Evolutionary conservation across 1,284 basidiomycete genomes (phyloP).

Genomic region (Tilletia walkeri): DNA sequence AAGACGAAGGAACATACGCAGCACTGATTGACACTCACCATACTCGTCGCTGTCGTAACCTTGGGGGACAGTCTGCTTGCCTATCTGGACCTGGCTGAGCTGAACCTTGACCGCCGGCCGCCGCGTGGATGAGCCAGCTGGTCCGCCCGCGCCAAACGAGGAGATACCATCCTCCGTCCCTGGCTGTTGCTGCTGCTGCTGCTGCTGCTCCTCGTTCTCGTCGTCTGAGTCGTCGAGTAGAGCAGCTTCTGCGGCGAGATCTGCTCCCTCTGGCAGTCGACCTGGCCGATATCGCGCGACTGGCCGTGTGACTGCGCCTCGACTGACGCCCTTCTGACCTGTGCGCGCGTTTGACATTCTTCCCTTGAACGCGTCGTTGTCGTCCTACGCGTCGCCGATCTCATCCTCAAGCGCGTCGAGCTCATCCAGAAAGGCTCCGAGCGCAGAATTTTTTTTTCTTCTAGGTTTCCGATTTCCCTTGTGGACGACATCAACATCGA

Average conservation of each 20-base stretch:
- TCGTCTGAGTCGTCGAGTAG: constrained; percentile 25
- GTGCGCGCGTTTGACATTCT: neutral
- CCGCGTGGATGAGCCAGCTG: no score
- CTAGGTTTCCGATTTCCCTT: no score
- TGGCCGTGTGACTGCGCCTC: constrained; percentile 32
- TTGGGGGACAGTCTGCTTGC: constrained; percentile 56
- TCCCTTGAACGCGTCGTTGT: neutral
- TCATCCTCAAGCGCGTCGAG: neutral
- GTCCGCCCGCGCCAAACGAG: neutral
- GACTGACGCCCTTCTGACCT: constrained; percentile 14
- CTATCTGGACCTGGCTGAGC: constrained; percentile 64
- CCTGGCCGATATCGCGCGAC: constrained; percentile 52
- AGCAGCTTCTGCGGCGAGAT: constrained; percentile 1
- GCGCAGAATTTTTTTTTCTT: neutral
- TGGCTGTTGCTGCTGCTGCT: constrained; percentile 5
- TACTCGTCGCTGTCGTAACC: constrained; percentile 45
- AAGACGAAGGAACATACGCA: neutral
- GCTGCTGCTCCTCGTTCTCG: constrained; percentile 12
- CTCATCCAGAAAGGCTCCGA: no score
- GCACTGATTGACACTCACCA: neutral
- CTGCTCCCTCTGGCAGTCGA: constrained; percentile 37
- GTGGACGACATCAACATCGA: no score
- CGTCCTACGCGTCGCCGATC: neutral
- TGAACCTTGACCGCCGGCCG: constrained; percentile 43
- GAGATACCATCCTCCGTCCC: neutral